Percentiles rank a stretch among this genome's conserved stretches.
Conservation (phyloP, 768 basidiomycete species). For the Tylopilus felleus region DNA sequence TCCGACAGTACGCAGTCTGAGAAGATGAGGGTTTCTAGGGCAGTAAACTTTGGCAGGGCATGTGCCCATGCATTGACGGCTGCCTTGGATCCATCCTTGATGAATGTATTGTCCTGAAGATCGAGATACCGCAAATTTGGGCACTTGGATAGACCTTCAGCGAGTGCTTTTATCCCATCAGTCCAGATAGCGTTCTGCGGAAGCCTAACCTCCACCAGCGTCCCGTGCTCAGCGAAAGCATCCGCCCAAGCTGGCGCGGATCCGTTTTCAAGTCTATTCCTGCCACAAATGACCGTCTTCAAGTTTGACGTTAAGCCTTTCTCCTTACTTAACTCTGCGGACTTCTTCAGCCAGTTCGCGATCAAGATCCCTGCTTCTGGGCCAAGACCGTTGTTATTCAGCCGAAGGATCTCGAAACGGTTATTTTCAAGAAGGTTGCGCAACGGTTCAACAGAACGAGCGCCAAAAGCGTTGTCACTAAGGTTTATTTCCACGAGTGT, state of each 20-base stretch:
- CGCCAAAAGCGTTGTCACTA: slow-evolving; percentile 95
- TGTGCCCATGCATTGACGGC: slow-evolving; percentile 59
- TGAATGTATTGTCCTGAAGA: slow-evolving; percentile 89
- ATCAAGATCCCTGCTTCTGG: slow-evolving; percentile 83
- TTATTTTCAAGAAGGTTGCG: slow-evolving; percentile 86
- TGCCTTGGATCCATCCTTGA: slow-evolving; percentile 56
- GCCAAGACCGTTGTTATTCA: slow-evolving; percentile 97
- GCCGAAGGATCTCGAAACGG: slow-evolving; percentile 72
- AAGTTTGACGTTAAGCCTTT: slow-evolving; percentile 72
- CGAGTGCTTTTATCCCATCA: slow-evolving; percentile 82
- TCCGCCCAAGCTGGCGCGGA: slow-evolving; percentile 80
- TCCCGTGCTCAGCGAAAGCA: slow-evolving; percentile 82
- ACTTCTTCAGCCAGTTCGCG: slow-evolving; percentile 77
- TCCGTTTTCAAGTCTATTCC: slow-evolving; percentile 94
- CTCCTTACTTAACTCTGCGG: slow-evolving; percentile 63
- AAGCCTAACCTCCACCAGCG: slow-evolving; percentile 82
- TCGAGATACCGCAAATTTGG: slow-evolving; percentile 71
- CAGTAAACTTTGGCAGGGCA: slow-evolving; percentile 65
- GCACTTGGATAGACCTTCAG: slow-evolving; percentile 68
- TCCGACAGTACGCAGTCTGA: slow-evolving; percentile 85
- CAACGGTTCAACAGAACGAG: slow-evolving; percentile 90
- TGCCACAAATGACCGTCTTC: slow-evolving; percentile 82
- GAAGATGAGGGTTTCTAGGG: slow-evolving; percentile 76
- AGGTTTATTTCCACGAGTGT: slow-evolving; percentile 86
- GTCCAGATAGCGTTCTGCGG: slow-evolving; percentile 98